These are phyloP conservation scores for Sporobolomyces phaffii DNA, from an alignment of 768 basidiomycete species.

Conservation along the genomic window DNA sequence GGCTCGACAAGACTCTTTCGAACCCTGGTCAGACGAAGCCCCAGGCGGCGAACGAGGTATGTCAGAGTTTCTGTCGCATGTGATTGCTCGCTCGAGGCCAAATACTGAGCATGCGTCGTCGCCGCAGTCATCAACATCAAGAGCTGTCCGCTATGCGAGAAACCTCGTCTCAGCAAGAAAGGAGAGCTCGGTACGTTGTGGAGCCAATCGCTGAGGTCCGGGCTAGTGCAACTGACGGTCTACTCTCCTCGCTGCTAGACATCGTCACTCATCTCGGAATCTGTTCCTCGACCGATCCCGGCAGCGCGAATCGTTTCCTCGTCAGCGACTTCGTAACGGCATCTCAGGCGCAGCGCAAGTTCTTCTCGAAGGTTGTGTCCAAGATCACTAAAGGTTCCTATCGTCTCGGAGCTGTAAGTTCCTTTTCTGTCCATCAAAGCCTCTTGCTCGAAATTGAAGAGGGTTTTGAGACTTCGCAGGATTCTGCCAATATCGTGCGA, in stretches of 20 bases:
- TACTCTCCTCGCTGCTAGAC: slow-evolving; percentile 48
- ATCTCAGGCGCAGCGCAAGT: slow-evolving; percentile 81
- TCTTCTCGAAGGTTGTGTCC: slow-evolving; percentile 82
- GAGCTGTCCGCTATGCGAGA: slow-evolving; percentile 88
- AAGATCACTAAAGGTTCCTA: slow-evolving; percentile 84
- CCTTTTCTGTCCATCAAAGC: slow-evolving; percentile 12
- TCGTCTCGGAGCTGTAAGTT: slow-evolving; percentile 74
- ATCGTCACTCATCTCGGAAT: slow-evolving; percentile 96
- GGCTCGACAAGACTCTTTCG: slow-evolving; percentile 3
- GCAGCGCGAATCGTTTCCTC: slow-evolving; percentile 75
- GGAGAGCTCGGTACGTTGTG: slow-evolving; percentile 57
- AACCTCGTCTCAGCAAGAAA: slow-evolving; percentile 73
- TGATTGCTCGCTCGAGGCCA: too few relatives aligned
- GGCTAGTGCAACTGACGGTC: neutral
- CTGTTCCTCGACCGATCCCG: slow-evolving; percentile 91
- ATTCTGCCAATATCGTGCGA: slow-evolving; percentile 78
- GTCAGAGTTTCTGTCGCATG: too few relatives aligned
- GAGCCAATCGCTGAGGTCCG: neutral
- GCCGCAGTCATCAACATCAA: slow-evolving; percentile 76
- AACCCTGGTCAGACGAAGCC: slow-evolving; percentile 9
- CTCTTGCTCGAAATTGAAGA: neutral
- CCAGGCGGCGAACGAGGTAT: slow-evolving; percentile 29
- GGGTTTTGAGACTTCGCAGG: slow-evolving; percentile 53
- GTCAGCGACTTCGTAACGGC: slow-evolving; percentile 93
- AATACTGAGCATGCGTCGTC: too few relatives aligned